Conservation (phyloP, 805 yeast species). For the Pachysolen tannophilus region DNA sequence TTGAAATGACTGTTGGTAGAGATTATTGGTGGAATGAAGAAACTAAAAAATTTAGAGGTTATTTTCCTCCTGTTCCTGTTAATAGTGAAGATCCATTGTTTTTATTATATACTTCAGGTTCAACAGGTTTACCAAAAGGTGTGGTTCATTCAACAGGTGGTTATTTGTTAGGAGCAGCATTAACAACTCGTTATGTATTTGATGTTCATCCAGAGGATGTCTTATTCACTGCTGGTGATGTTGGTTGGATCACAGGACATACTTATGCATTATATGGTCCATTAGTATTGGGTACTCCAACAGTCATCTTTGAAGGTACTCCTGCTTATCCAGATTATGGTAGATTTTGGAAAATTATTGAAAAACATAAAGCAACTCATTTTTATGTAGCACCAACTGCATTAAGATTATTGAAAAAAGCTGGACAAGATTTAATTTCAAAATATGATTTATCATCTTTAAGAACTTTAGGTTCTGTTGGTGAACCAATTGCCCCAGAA, state of each 20-base stretch:
- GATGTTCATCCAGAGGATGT: conserved; percentile 87
- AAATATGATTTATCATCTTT: conserved; percentile 79
- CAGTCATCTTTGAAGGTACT: conserved; percentile 93
- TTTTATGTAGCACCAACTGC: conserved; percentile 99
- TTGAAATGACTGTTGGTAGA: conserved; percentile 70
- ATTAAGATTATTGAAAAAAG: conserved; percentile 71
- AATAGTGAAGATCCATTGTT: conserved; percentile 92
- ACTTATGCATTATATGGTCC: conserved; percentile 96
- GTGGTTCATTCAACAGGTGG: conserved; percentile 95
- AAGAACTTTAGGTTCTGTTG: conserved; percentile 93
- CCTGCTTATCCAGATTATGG: conserved; percentile 95
- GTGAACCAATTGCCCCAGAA: conserved; percentile 98
- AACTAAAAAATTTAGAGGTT: conserved; percentile 69
- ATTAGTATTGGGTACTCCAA: conserved; percentile 76
- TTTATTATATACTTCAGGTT: conserved; percentile 93
- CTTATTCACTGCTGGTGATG: conserved; percentile 95
- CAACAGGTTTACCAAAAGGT: conserved; percentile 98
- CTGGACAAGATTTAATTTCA: conserved; percentile 78
- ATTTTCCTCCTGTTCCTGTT: conserved; percentile 81
- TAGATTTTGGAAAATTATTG: conserved; percentile 95
- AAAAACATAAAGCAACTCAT: conserved; percentile 84
- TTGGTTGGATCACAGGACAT: conserved; percentile 99
- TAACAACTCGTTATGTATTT: conserved; percentile 88
- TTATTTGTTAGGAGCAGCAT: conserved; percentile 83
- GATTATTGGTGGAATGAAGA: conserved; percentile 97